Evolutionary conservation across 169 alveolate species (phyloP).

Genomic region (Cyclospora cayetanensis): DNA sequence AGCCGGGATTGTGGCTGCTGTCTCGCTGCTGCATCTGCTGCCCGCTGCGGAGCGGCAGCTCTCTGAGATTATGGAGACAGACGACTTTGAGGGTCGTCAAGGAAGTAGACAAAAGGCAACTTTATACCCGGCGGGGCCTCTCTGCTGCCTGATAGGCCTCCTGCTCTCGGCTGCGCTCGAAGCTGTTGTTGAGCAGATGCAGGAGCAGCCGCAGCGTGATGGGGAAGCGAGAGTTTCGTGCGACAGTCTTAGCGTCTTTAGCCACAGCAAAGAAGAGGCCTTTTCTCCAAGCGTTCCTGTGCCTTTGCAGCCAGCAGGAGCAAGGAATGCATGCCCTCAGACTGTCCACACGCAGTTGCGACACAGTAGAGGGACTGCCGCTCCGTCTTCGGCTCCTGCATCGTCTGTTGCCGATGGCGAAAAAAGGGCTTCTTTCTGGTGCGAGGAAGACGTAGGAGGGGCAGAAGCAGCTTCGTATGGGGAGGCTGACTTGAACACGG

Average conservation of each 20-base stretch:
- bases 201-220: not conserved
- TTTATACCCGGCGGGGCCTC: not conserved
- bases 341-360: too few species aligned
- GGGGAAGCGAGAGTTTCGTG: not conserved
- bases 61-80: not conserved
- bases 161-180: constrained; percentile 55
- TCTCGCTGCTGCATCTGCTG: constrained; percentile 56
- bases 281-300: not conserved
- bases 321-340: too few species aligned
- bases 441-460: too few species aligned
- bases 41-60: constrained; percentile 66
- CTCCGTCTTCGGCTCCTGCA: too few species aligned
- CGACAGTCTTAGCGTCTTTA: not conserved
- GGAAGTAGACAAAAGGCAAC: not conserved
- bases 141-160: constrained; percentile 58
- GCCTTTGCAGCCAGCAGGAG: not conserved
- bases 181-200: constrained; percentile 54
- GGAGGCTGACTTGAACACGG: too few species aligned
- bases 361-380: too few species aligned
- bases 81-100: not conserved
- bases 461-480: too few species aligned
- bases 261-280: not conserved
- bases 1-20: constrained; percentile 49
- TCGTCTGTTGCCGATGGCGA: too few species aligned
- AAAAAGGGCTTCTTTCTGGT: too few species aligned